Evolutionary conservation across 2,329 filamentous ascomycete genomes (phyloP).

Genomic region (Stagonosporopsis cucurbitacearum): DNA sequence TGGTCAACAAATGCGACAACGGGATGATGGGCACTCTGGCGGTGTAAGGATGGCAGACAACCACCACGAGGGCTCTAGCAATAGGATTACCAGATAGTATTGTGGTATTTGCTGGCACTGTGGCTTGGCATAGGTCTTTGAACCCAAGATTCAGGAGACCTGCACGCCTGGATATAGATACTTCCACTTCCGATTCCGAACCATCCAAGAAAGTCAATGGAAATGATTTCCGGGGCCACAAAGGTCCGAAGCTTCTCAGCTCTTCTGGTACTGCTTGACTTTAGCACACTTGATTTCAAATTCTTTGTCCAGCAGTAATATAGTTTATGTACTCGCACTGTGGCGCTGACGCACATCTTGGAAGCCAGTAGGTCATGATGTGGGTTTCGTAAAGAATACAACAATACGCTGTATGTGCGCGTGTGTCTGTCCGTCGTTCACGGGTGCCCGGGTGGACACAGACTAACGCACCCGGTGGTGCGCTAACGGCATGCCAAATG

Average conservation of each 20-base stretch:
- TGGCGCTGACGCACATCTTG: background rate
- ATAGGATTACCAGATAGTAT: background rate
- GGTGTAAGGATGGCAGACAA: constrained; percentile 7
- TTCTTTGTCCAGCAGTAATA: background rate
- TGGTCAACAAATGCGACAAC: background rate
- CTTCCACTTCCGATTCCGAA: no score
- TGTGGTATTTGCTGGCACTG: background rate
- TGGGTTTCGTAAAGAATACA: no score
- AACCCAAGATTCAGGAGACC: background rate
- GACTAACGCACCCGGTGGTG: constrained; percentile 2
- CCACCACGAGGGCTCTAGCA: background rate
- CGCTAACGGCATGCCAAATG: constrained; percentile 1
- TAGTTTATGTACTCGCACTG: background rate
- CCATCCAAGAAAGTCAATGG: background rate
- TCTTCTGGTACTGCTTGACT: background rate
- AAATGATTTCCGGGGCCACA: background rate
- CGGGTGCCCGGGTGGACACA: background rate
- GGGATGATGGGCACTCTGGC: background rate
- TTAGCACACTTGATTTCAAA: background rate
- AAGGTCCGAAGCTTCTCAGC: background rate
- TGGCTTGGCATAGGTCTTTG: background rate
- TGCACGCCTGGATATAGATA: background rate
- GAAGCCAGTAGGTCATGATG: background rate
- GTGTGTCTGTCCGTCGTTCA: background rate
- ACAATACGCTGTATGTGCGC: background rate